Base-by-base conservation (phyloP, 805 yeast species). In the Ogataea degrootiae region DNA sequence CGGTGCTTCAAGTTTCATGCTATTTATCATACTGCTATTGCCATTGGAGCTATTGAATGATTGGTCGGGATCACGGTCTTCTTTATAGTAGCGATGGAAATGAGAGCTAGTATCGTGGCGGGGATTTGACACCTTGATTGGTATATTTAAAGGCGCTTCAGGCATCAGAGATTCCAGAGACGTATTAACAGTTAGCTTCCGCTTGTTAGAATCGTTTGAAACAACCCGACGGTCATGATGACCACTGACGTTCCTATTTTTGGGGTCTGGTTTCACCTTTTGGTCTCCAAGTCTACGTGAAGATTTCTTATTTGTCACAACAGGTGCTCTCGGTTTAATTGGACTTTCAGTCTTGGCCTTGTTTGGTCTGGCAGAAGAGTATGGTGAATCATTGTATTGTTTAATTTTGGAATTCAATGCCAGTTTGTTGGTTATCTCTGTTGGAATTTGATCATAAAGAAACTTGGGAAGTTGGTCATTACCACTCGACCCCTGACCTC, bases 361-460 rank as follows among this genome's bases (percentile, higher is more conserved):
- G 6, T 5, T 23, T 12, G 49, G 51, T 11, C 45, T 37, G 2
- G 57, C 50, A 2, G 58, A 45, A 2, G 65, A 47, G 45, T 62
- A 63, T 2, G 66, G 66, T 3, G 67, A 57, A 21, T 56, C 63
- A 29, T 41, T 37, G 16, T 56, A 42, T 22, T 53, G 33, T 37
- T 55, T 48, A 7, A 63, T 43, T 42, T 41, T 52, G 44, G 51
- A 44, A 45, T 59, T 58, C 42, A 61, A 50, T 4, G 59, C 61
- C 3, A 58, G 52, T 14, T 56, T 50, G 44, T 58, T 53, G 33
- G 54, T 41, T 37, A 61, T 59, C 55, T 60, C 65, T 1, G 58
- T 39, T 3, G 67, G 67, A 17, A 63, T 60, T 47, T 61, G 57
- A 45, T 63, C 62, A 48, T 61, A 63, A 16, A 63, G 53, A 42